Evolutionary conservation across 495 filamentous ascomycete genomes (phyloP), one percentile per base, ranked within the genome.

Genomic region (Neurospora sp.): DNA sequence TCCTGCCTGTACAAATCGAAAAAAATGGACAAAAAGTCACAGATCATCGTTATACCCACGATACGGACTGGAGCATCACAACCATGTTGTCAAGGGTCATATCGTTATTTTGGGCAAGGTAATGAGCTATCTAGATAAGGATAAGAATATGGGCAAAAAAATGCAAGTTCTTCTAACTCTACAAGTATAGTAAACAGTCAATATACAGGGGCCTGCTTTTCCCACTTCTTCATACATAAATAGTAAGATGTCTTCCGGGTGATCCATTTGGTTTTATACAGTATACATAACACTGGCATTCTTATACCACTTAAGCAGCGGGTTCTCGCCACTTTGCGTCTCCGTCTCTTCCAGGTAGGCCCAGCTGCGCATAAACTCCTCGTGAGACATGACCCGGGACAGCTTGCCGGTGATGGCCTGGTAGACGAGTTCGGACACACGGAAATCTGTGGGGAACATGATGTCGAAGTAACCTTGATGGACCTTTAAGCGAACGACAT

Each of bases 381-480:
- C 94, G 76, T 99, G 96, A 61, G 87, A 87, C 79, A 92, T 84
- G 22, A 96, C 92, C 41, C 91, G 86, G 4, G 95, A 96, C 75
- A 98, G 82, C 80, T 95, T 96, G 22, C 94, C 94, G 0, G 96
- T 99, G 71, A 98, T 85, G 39, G 93, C 94, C 69, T 91, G 89
- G 82, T 99, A 99, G 73, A 98, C 88, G 75, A 92, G 90, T 80
- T 98, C 93, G 80, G 94, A 87, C 45, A 94, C 90, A 41, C 87
- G 85, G 81, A 98, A 99, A 79, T 99, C 90, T 14, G 95, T 98
- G 0, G 96, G 96, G 83, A 99, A 99, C 77, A 99, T 89, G 80
- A 99, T 98, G 81, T 98, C 96, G 76, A 99, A 99, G 81, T 97
- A 97, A 14, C 96, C 96, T 84, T 99, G 96, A 75, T 97, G 93